Conservation (phyloP, 768 basidiomycete genomes). For the Lentinula sp. region DNA sequence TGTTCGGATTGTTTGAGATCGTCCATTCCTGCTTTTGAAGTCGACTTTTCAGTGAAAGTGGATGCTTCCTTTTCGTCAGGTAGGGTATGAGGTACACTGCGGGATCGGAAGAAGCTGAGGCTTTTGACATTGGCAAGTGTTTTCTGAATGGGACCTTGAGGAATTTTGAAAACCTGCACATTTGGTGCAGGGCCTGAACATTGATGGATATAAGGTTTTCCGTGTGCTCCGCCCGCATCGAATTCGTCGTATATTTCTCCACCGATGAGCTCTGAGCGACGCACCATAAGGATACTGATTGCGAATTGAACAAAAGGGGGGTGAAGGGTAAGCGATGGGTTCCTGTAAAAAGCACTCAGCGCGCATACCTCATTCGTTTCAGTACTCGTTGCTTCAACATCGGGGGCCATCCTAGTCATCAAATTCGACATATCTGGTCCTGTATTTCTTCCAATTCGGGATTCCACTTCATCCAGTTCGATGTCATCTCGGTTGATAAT, state of each 20-base stretch:
- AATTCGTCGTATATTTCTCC: conserved; percentile 94
- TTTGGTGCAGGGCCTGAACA: conserved; percentile 3
- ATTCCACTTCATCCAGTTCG: conserved; percentile 16
- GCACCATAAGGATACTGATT: background rate
- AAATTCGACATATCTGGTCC: conserved; percentile 4
- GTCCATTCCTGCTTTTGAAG: too few species aligned
- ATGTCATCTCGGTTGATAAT: too few species aligned
- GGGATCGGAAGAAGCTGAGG: too few species aligned
- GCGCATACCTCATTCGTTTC: conserved; percentile 64
- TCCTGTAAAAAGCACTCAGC: background rate
- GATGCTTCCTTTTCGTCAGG: too few species aligned
- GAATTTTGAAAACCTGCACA: too few species aligned
- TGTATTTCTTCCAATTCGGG: background rate
- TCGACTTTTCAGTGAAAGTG: too few species aligned
- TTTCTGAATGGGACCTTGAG: too few species aligned
- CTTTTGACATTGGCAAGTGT: too few species aligned
- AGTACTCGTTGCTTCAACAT: conserved; percentile 52
- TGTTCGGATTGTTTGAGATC: too few species aligned
- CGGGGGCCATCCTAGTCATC: conserved; percentile 62
- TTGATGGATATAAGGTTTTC: conserved; percentile 28
- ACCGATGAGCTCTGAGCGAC: conserved; percentile 71
- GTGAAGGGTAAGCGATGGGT: too few species aligned
- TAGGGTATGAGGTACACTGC: too few species aligned
- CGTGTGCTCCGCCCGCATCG: conserved; percentile 69
- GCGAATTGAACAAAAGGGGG: too few species aligned